Conservation (phyloP, 2,329 filamentous ascomycete species). For the Clonostachys chloroleuca region DNA sequence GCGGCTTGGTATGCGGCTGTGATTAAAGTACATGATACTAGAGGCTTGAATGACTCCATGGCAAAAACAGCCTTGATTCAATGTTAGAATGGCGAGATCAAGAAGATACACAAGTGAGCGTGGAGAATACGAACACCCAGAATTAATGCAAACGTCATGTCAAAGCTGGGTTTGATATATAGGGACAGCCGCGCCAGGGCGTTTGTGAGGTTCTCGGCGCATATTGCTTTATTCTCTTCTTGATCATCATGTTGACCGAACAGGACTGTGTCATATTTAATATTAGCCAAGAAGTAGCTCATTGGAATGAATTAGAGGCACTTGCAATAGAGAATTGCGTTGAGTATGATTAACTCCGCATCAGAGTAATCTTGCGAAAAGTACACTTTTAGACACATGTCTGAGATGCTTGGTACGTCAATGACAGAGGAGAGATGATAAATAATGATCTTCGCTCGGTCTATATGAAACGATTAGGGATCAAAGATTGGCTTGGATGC, state of each 20-base stretch:
- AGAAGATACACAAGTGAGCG: too few relatives aligned
- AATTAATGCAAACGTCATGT: slow-evolving; percentile 4
- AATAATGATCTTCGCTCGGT: background rate
- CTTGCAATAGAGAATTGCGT: slow-evolving; percentile 9
- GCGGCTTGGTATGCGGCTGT: background rate
- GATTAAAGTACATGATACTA: background rate
- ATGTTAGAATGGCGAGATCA: background rate
- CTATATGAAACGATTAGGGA: background rate
- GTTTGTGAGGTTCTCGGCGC: slow-evolving; percentile 11
- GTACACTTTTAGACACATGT: slow-evolving; percentile 10
- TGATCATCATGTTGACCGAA: slow-evolving; percentile 2
- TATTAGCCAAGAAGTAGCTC: too few relatives aligned
- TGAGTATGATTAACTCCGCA: slow-evolving; percentile 10
- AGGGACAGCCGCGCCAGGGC: slow-evolving; percentile 9
- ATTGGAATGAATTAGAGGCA: slow-evolving; percentile 2
- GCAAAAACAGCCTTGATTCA: background rate
- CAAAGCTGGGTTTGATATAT: slow-evolving; percentile 6
- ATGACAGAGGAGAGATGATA: background rate
- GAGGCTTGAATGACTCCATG: background rate
- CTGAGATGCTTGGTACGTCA: slow-evolving; percentile 6
- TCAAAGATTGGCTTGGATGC: background rate
- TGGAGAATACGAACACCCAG: background rate
- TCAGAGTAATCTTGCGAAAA: slow-evolving; percentile 7
- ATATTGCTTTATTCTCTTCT: slow-evolving; percentile 4
- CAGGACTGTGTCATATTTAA: background rate